phyloP scores from a whole-genome alignment of 768 basidiomycete species.

The Mrakia blollopis region DNA sequence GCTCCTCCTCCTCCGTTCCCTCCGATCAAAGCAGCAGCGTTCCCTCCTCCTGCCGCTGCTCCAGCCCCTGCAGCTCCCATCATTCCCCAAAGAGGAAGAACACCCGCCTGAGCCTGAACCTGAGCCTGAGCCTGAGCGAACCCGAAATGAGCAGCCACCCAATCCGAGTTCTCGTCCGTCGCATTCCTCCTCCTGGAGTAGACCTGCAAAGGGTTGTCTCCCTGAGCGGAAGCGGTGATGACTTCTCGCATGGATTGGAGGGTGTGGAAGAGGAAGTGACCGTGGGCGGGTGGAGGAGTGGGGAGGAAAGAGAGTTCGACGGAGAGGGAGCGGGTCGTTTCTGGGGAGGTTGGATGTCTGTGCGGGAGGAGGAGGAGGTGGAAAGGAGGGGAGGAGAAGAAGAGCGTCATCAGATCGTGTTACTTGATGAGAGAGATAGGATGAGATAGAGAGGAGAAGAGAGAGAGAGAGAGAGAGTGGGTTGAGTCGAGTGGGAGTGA shows the following conservation, averaged over 20 bases:
- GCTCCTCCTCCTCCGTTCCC: too few species aligned
- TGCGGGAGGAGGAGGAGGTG: too few species aligned
- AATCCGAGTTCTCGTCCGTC: neutral
- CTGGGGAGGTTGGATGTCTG: neutral
- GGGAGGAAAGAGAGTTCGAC: slow-evolving; percentile 2
- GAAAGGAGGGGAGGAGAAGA: neutral
- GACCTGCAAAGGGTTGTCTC: neutral
- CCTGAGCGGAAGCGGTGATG: neutral
- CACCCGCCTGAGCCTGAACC: too few species aligned
- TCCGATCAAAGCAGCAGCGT: too few species aligned
- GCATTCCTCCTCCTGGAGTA: neutral
- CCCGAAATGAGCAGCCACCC: too few species aligned
- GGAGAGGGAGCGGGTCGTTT: neutral
- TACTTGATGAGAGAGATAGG: neutral
- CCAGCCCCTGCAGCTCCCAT: too few species aligned
- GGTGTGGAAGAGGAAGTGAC: neutral
- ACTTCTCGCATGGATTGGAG: neutral
- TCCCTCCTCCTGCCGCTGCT: too few species aligned
- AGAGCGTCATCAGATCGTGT: neutral
- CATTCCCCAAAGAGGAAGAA: too few species aligned
- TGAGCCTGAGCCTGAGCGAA: too few species aligned
- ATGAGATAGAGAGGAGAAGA: neutral
- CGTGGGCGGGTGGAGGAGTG: neutral
- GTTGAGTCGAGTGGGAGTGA: too few species aligned
- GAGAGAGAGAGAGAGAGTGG: neutral